Evolutionary conservation across 1,139 yeast species (phyloP), one percentile per base, ranked within the genome.

Genomic region (Yamadazyma conglobata): DNA sequence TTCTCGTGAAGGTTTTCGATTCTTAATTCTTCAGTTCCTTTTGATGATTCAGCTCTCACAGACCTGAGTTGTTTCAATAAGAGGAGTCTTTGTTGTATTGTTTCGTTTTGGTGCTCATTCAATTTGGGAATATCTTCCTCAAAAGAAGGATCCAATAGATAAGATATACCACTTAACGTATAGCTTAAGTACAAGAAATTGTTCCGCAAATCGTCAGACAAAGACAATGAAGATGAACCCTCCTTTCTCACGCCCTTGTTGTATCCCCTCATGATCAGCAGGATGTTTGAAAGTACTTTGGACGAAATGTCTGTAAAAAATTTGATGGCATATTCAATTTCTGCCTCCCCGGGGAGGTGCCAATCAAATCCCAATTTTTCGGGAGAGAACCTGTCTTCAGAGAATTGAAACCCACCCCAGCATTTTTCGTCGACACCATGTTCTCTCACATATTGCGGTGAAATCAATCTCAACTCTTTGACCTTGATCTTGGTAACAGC

Each of bases 321-420:
- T 7, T 73, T 70, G 8, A 78, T 70, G 0, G 95, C 89, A 48
- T 75, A 74, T 2, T 60, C 61, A 1, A 87, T 63, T 33, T 82
- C 89, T 3, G 51, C 59, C 3, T 58, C 58, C 0, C 64, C 48
- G 0, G 97, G 96, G 1, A 70, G 54, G 48, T 79, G 87, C 98
- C 98, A 91, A 1, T 69, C 61, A 43, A 87, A 79, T 0, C 64
- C 49, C 22, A 80, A 54, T 31, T 74, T 69, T 9, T 71, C 70
- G 9, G 50, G 41, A 7, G 51, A 38, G 31, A 68, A 65, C 18
- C 72, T 53, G 2, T 56, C 47, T 16, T 68, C 65, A 25, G 57
- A 59, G 42, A 78, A 75, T 46, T 79, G 87, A 38, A 73, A 70
- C 0, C 78, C 87, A 28, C 91, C 93, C 93, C 93, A 83, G 41